Conservation (phyloP, 805 yeast genomes). For the Monosporozyma aerobia region DNA sequence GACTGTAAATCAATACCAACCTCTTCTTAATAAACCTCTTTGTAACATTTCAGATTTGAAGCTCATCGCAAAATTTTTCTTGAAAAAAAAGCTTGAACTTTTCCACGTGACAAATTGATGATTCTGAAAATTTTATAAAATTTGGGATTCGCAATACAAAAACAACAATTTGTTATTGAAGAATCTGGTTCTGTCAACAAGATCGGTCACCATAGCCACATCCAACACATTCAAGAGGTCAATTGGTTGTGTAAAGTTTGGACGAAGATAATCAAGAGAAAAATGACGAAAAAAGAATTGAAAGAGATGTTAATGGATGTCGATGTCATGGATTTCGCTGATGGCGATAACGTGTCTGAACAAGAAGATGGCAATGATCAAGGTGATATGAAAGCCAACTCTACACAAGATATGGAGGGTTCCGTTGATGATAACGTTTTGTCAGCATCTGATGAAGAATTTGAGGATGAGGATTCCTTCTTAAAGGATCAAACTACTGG, state of each 20-base stretch:
- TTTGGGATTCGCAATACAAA: background rate
- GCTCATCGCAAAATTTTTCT: slow-evolving; percentile 4
- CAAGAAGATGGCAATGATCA: slow-evolving; percentile 6
- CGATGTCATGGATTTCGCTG: slow-evolving; percentile 19
- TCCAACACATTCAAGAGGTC: background rate
- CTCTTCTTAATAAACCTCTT: background rate
- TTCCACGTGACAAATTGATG: background rate
- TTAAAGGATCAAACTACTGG: slow-evolving; percentile 16
- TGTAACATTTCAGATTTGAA: background rate
- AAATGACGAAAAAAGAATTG: background rate
- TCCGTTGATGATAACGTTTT: background rate
- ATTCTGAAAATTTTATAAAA: background rate
- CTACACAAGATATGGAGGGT: slow-evolving; percentile 5
- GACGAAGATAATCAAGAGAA: background rate
- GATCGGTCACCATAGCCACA: background rate
- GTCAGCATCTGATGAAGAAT: background rate
- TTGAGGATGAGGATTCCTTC: background rate
- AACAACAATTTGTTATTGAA: background rate
- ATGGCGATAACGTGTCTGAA: slow-evolving; percentile 6
- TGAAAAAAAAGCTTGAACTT: background rate
- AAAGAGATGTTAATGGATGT: slow-evolving; percentile 21
- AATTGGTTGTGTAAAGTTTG: background rate
- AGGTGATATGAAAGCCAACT: slow-evolving; percentile 7
- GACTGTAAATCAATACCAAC: background rate
- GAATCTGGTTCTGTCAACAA: background rate